Evolutionary conservation across 164 flowering plant species (phyloP).

Genomic region (Santalum album): DNA sequence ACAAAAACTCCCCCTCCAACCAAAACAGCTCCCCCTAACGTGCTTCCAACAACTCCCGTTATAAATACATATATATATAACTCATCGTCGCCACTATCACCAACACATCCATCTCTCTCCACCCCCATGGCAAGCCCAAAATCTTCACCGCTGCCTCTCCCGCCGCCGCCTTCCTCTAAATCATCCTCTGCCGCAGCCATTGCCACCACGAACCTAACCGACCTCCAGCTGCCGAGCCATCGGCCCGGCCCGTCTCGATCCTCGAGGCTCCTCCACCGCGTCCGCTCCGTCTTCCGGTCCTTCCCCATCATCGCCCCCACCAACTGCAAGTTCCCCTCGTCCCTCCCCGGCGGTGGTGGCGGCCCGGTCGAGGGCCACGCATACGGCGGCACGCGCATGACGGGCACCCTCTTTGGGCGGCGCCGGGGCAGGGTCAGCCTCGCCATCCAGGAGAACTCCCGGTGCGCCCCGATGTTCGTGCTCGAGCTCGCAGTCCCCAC

Average conservation of each 20-base stretch:
- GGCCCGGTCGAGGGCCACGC: conserved; percentile 16
- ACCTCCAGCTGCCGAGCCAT: conserved; percentile 21
- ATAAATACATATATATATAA: too few relatives aligned
- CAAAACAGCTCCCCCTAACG: too few relatives aligned
- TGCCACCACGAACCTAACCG: too few relatives aligned
- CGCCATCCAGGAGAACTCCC: conserved; percentile 57
- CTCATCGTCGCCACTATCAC: too few relatives aligned
- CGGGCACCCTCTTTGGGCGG: conserved; percentile 71
- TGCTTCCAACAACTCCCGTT: too few relatives aligned
- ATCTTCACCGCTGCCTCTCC: too few relatives aligned
- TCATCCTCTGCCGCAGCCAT: too few relatives aligned
- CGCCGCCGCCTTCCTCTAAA: too few relatives aligned
- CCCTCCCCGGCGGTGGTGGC: conserved; percentile 15
- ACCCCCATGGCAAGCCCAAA: too few relatives aligned
- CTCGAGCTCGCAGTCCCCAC: conserved; percentile 72
- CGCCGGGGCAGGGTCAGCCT: conserved; percentile 51
- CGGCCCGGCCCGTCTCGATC: conserved; percentile 19
- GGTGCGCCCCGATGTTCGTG: conserved; percentile 47
- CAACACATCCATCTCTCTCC: too few relatives aligned
- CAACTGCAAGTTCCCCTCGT: conserved; percentile 45
- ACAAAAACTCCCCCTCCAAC: too few relatives aligned
- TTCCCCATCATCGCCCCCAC: conserved; percentile 54
- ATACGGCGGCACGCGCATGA: conserved; percentile 41
- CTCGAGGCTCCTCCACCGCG: conserved; percentile 27
- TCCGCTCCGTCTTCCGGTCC: conserved; percentile 53